phyloP scores from a whole-genome alignment of 345 rosid species.

The Cardiospermum halicacabum region DNA sequence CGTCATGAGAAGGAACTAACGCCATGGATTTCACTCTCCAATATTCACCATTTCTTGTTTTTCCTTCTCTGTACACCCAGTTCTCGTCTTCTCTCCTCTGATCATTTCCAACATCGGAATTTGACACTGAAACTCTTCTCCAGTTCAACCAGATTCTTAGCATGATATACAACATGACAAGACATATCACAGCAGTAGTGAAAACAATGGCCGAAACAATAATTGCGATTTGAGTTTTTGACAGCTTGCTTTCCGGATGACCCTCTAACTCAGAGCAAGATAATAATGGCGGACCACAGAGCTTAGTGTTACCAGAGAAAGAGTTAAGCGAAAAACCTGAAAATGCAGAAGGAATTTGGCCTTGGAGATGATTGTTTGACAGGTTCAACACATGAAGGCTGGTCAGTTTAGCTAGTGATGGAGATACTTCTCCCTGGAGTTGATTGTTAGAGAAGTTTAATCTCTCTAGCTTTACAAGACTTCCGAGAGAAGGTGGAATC shows the following conservation, averaged over 20 bases:
- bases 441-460: conserved; percentile 66
- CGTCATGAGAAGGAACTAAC: conserved; percentile 26
- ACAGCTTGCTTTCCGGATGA: conserved; percentile 24
- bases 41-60: conserved; percentile 33
- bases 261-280: conserved; percentile 30
- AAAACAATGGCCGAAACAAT: conserved; percentile 53
- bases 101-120: conserved; percentile 27
- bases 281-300: conserved; percentile 59
- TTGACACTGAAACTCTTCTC: conserved; percentile 43
- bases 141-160: conserved; percentile 61
- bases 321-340: conserved; percentile 54
- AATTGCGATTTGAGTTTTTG: conserved; percentile 37
- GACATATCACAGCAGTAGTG: conserved; percentile 52
- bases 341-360: conserved; percentile 51
- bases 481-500: conserved; percentile 64
- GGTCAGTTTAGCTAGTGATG: conserved; percentile 57
- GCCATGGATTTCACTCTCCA: conserved; percentile 41
- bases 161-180: conserved; percentile 58
- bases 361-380: conserved; percentile 67
- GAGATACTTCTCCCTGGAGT: conserved; percentile 60
- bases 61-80: conserved; percentile 34
- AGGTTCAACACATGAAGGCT: conserved; percentile 72
- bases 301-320: conserved; percentile 46
- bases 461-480: conserved; percentile 59
- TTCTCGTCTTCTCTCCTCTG: conserved; percentile 35